Evolutionary conservation across 1,139 yeast genomes (phyloP).

Genomic region (Citeromyces siamensis): DNA sequence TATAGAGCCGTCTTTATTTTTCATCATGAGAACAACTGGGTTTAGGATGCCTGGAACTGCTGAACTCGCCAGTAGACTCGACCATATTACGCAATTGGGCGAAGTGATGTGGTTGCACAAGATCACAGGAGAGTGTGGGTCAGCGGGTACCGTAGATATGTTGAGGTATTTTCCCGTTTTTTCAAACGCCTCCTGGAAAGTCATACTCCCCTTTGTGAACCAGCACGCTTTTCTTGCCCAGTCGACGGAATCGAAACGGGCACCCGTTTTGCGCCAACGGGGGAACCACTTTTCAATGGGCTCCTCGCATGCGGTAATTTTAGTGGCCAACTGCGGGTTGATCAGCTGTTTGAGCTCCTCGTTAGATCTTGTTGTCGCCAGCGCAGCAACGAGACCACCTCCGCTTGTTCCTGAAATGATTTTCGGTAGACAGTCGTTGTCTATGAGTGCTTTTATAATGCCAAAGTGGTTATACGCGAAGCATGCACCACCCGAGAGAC

Average conservation of each 20-base stretch:
- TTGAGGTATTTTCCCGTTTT: conserved; percentile 62
- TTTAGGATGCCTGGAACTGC: conserved; percentile 81
- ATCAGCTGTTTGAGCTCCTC: conserved; percentile 47
- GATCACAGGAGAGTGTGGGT: conserved; percentile 73
- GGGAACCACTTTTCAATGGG: conserved; percentile 48
- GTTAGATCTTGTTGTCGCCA: conserved; percentile 59
- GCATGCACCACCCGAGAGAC: conserved; percentile 73
- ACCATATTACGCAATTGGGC: conserved; percentile 79
- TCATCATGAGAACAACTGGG: conserved; percentile 66
- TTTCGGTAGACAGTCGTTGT: conserved; percentile 51
- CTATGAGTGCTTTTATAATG: conserved; percentile 57
- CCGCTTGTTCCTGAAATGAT: conserved; percentile 76
- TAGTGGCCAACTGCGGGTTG: conserved; percentile 50
- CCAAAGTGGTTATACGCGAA: conserved; percentile 76
- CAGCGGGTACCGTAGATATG: conserved; percentile 72
- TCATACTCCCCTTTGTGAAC: conserved; percentile 62
- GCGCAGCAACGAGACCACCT: conserved; percentile 71
- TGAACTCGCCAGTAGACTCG: conserved; percentile 61
- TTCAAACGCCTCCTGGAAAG: conserved; percentile 59
- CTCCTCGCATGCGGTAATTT: conserved; percentile 64
- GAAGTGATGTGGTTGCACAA: conserved; percentile 67
- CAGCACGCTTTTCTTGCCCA: conserved; percentile 64
- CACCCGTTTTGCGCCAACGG: conserved; percentile 66
- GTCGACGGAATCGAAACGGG: conserved; percentile 59
- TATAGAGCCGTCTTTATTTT: conserved; percentile 25